These are phyloP conservation scores for Phlegmacium glaucopus DNA, from an alignment of 768 basidiomycete species.

Conservation along the genomic window DNA sequence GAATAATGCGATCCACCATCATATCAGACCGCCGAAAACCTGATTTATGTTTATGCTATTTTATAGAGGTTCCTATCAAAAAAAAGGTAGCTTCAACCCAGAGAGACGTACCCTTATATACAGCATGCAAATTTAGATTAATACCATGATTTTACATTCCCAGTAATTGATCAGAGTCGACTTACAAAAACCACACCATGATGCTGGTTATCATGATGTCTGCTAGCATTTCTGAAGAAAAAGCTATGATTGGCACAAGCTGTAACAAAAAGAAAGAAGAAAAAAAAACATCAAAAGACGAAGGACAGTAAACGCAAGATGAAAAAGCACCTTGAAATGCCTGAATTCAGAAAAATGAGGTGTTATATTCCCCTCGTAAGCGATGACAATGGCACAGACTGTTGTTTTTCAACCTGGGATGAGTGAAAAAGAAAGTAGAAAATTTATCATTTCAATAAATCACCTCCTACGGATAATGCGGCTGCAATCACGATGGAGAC, in stretches of 20 bases:
- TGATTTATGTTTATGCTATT: constrained; percentile 36
- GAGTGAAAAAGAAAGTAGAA: not conserved
- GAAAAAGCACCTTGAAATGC: constrained; percentile 11
- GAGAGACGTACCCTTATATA: not conserved
- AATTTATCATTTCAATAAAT: constrained; percentile 9
- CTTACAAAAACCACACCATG: constrained; percentile 39
- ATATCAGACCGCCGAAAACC: constrained; percentile 36
- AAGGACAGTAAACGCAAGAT: constrained; percentile 4
- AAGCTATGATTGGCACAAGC: constrained; percentile 29
- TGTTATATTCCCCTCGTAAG: not conserved
- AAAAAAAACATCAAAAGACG: not conserved
- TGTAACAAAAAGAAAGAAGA: no score
- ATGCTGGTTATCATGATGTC: constrained; percentile 39
- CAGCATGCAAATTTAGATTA: not conserved
- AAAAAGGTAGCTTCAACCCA: not conserved
- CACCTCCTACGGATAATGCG: constrained; percentile 15
- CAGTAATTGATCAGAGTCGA: not conserved
- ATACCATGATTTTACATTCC: no score
- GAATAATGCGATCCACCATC: constrained; percentile 36
- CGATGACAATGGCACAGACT: no score
- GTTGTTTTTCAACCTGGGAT: no score
- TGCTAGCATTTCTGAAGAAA: constrained; percentile 34
- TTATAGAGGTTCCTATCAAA: not conserved
- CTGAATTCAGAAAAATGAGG: constrained; percentile 18
- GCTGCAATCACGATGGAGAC: constrained; percentile 8